Percentiles rank a stretch among this genome's conserved stretches.
These are phyloP conservation scores for Silene latifolia DNA, from an alignment of 148 eudicot genomes.

Conservation along the genomic window DNA sequence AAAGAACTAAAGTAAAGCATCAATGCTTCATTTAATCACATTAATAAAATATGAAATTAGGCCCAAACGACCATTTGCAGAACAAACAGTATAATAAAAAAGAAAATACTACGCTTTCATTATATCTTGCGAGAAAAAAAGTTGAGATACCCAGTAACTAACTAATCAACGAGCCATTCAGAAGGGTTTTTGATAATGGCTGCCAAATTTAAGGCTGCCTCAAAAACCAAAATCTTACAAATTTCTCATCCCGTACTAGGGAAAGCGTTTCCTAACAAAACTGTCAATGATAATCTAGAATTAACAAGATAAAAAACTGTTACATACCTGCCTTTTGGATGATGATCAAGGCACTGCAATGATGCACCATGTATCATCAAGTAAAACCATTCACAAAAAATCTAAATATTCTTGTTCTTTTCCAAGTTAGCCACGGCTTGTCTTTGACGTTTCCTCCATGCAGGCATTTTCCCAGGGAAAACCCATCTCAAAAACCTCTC, in stretches of 20 bases:
- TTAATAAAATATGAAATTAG: neutral
- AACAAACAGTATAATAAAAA: neutral
- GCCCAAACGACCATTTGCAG: neutral
- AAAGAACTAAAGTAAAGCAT: neutral
- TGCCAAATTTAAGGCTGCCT: neutral
- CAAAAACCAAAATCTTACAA: neutral
- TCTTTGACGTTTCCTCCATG: constrained; percentile 66
- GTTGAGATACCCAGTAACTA: neutral
- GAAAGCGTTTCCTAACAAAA: constrained; percentile 10
- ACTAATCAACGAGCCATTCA: neutral
- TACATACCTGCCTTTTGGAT: neutral
- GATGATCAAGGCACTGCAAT: neutral
- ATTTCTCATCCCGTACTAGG: neutral
- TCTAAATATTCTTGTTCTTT: constrained; percentile 33
- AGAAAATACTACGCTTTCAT: neutral
- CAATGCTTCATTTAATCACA: neutral
- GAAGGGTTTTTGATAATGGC: neutral
- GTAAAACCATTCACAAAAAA: neutral
- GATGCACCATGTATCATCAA: neutral
- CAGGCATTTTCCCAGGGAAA: constrained; percentile 88
- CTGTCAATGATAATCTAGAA: constrained; percentile 3
- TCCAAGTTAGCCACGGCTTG: constrained; percentile 45
- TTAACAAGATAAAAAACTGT: neutral
- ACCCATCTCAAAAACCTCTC: constrained; percentile 84
- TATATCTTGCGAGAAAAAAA: neutral